phyloP scores from a whole-genome alignment of 1,139 yeast species.

The Nadsonia commutata region DNA sequence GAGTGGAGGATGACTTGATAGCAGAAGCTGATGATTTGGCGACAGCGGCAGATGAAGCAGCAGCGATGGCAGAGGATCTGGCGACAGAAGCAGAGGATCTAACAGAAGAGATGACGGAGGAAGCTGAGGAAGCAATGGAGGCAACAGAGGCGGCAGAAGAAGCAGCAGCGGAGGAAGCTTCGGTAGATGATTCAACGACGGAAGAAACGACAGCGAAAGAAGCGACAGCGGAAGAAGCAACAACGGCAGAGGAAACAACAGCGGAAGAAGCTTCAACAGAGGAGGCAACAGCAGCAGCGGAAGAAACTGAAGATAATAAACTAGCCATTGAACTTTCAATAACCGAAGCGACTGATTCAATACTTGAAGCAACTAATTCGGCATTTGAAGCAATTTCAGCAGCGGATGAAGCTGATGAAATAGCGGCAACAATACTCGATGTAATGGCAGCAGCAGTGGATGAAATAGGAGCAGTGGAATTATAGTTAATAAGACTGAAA shows the following conservation, averaged over 20 bases:
- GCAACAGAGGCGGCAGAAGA: slow-evolving; percentile 2
- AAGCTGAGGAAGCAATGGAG: background rate
- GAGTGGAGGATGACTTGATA: background rate
- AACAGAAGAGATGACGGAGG: slow-evolving; percentile 2
- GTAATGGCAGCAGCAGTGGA: no score
- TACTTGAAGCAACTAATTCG: background rate
- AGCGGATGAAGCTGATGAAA: slow-evolving; percentile 3
- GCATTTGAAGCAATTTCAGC: slow-evolving; percentile 1
- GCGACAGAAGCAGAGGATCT: slow-evolving; percentile 3
- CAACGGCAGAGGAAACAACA: slow-evolving; percentile 5
- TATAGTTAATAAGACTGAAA: slow-evolving; percentile 6
- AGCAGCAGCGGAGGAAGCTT: slow-evolving; percentile 3
- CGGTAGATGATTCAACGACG: slow-evolving; percentile 2
- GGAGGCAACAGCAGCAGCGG: slow-evolving; percentile 2
- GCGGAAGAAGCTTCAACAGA: slow-evolving; percentile 6
- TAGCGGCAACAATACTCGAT: background rate
- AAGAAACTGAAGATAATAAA: slow-evolving; percentile 4
- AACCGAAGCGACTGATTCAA: slow-evolving; percentile 6
- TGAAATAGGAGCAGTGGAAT: slow-evolving; percentile 7
- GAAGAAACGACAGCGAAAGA: slow-evolving; percentile 3
- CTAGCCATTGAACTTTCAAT: slow-evolving; percentile 1
- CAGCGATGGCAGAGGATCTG: slow-evolving; percentile 3
- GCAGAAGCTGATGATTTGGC: slow-evolving; percentile 4
- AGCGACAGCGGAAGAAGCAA: slow-evolving; percentile 3
- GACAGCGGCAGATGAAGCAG: slow-evolving; percentile 5